These are phyloP conservation scores for Fomitopsis palustris DNA, from an alignment of 1,284 basidiomycete species.

Conservation along the genomic window DNA sequence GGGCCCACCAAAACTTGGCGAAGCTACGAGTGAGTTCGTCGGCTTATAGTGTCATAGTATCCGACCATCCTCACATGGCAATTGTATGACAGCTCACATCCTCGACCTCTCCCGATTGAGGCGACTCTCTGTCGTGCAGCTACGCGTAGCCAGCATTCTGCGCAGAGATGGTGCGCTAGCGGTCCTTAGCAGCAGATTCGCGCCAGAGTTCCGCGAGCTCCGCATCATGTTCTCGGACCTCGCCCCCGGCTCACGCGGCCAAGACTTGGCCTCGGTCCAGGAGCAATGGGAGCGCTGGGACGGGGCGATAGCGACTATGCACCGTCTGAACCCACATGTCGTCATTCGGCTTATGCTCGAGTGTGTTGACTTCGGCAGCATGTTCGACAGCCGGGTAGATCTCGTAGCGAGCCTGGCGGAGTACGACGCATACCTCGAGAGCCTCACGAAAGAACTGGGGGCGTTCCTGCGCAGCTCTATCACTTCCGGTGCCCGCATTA, in stretches of 20 bases:
- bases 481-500: background rate
- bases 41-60: too few relatives aligned
- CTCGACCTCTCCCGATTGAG: background rate
- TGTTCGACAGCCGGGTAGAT: background rate
- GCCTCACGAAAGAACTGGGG: background rate
- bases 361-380: background rate
- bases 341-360: background rate
- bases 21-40: background rate
- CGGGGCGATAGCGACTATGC: background rate
- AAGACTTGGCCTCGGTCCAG: background rate
- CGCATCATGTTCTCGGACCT: conserved; percentile 1
- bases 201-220: background rate
- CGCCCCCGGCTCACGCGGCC: background rate
- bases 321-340: background rate
- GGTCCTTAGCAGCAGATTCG: background rate
- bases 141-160: background rate
- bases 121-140: background rate
- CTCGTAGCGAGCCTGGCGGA: background rate
- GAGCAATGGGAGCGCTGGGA: background rate
- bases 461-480: background rate
- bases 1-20: too few relatives aligned
- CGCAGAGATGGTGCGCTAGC: background rate
- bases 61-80: background rate
- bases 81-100: background rate
- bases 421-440: background rate